phyloP scores from a whole-genome alignment of 805 yeast species.

The Ogataea trehalophila region DNA sequence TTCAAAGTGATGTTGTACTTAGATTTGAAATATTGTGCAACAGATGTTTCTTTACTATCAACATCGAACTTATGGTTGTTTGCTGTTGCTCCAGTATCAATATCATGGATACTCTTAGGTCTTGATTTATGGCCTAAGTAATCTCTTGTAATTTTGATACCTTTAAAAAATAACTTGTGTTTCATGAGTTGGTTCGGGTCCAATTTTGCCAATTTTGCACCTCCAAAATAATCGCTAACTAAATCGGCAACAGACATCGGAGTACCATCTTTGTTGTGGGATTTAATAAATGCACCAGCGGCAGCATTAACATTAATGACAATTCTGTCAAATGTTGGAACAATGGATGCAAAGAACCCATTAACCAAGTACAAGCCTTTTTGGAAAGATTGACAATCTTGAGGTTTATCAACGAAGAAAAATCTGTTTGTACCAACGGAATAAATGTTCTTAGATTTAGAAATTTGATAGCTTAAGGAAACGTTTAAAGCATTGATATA shows the following conservation, averaged over 20 bases:
- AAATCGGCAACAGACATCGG: constrained; percentile 24
- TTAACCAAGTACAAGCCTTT: constrained; percentile 26
- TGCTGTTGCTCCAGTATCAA: constrained; percentile 17
- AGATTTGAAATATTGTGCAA: constrained; percentile 22
- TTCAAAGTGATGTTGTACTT: constrained; percentile 21
- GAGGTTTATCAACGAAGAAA: constrained; percentile 21
- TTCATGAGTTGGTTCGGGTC: constrained; percentile 1
- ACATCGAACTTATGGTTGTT: constrained; percentile 18
- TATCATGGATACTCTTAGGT: constrained; percentile 23
- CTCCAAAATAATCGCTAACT: constrained; percentile 19
- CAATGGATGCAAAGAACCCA: constrained; percentile 28
- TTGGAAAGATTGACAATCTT: constrained; percentile 20
- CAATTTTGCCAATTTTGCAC: neutral
- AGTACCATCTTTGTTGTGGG: constrained; percentile 22
- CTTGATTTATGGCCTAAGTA: constrained; percentile 18
- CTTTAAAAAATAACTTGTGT: constrained; percentile 19
- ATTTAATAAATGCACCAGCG: constrained; percentile 24
- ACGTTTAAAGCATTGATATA: constrained; percentile 22
- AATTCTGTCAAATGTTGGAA: constrained; percentile 24
- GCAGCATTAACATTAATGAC: constrained; percentile 27
- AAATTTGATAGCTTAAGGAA: constrained; percentile 20
- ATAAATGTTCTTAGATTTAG: constrained; percentile 17
- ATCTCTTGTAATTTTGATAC: constrained; percentile 19
- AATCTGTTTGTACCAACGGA: constrained; percentile 21
- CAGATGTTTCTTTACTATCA: constrained; percentile 21